Percentiles rank a stretch among this genome's conserved stretches.
These are phyloP conservation scores for Penicillium thymicola DNA, from an alignment of 2,329 filamentous ascomycete genomes.

Conservation along the genomic window DNA sequence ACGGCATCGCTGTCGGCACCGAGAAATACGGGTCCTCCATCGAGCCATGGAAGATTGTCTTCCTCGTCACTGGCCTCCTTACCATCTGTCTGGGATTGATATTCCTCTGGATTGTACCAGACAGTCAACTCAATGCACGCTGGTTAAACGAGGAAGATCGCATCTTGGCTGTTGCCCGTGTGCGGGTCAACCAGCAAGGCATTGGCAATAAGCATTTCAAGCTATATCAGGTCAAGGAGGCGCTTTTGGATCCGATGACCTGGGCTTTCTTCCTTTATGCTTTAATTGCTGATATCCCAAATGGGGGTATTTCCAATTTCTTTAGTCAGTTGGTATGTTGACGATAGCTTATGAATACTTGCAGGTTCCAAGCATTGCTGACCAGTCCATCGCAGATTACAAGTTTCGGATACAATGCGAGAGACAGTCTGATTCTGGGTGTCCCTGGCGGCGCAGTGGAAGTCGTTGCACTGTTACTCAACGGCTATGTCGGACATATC, in stretches of 20 bases:
- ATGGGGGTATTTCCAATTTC: slow-evolving; percentile 60
- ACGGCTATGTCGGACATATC: slow-evolving; percentile 56
- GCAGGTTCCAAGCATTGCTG: neutral
- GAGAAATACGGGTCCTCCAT: slow-evolving; percentile 55
- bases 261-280: slow-evolving; percentile 61
- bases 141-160: slow-evolving; percentile 66
- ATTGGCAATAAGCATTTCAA: slow-evolving; percentile 69
- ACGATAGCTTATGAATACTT: too few species aligned
- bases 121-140: slow-evolving; percentile 59
- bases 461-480: slow-evolving; percentile 56
- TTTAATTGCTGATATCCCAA: slow-evolving; percentile 56
- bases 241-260: slow-evolving; percentile 55
- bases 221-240: slow-evolving; percentile 61
- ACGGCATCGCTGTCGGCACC: slow-evolving; percentile 59
- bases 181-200: slow-evolving; percentile 72
- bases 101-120: slow-evolving; percentile 55
- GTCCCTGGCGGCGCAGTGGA: slow-evolving; percentile 65
- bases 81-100: slow-evolving; percentile 49
- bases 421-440: slow-evolving; percentile 60
- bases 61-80: slow-evolving; percentile 53
- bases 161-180: slow-evolving; percentile 65
- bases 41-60: slow-evolving; percentile 64
- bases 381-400: slow-evolving; percentile 43
- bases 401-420: slow-evolving; percentile 62
- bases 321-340: slow-evolving; percentile 52